Evolutionary conservation across 345 rosid species (phyloP), one percentile per base, ranked within the genome.

Genomic region (Boechera retrofracta): DNA sequence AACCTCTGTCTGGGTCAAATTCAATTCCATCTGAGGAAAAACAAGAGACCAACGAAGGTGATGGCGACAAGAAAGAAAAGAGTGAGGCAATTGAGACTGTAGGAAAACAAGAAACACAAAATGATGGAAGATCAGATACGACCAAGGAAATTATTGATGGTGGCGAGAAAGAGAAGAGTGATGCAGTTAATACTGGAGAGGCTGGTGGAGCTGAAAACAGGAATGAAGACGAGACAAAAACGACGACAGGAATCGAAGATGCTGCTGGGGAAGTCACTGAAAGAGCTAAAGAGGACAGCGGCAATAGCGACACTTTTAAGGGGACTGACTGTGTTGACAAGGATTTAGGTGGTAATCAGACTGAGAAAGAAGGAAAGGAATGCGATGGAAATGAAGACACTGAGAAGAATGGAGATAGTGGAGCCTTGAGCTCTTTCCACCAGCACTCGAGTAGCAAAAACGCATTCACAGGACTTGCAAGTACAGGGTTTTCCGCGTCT

Each of bases 371-470:
- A 66, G 86, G 57, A 10, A 77, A 79, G 64, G 82, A 85, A 72
- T 82, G 76, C 42, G 73, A 64, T 31, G 81, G 77, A 53, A 58
- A 28, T 33, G 83, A 82, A 83, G 81, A 67, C 61, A 64, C 59
- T 1, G 86, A 83, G 74, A 76, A 85, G 45, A 79, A 72, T 68
- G 80, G 87, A 44, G 93, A 87, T 54, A 82, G 82, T 73, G 64
- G 84, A 5, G 80, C 82, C 4, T 62, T 95, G 80, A 92, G 85
- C 79, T 90, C 99, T 54, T 95, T 95, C 80, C 92, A 85, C 51
- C 96, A 92, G 84, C 98, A 92, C 81, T 95, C 98, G 45, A 95
- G 96, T 73, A 90, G 79, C 75, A 88, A 85, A 86, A 95, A 92
- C 76, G 99, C 99, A 31, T 90, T 95, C 85, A 85, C 91, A 1